A percentile compares a stretch with the other conserved stretches of the same genome.
These are phyloP conservation scores for Calocybe cyanea DNA, from an alignment of 768 basidiomycete species.

Conservation along the genomic window DNA sequence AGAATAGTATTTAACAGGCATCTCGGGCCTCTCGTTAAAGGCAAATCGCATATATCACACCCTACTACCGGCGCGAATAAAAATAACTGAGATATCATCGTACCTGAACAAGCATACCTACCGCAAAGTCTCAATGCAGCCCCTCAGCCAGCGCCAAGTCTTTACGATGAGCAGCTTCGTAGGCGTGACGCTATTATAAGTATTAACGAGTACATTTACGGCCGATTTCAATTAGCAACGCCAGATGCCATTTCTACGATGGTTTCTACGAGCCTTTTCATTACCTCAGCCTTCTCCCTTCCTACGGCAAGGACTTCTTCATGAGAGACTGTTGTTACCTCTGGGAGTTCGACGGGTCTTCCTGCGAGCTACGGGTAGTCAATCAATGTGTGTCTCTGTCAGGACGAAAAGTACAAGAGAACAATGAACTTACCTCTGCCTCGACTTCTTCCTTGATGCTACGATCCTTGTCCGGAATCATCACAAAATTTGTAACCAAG, in stretches of 20 bases:
- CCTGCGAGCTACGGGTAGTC: conserved; percentile 53
- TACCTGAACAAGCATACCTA: too few relatives aligned
- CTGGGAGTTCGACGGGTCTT: conserved; percentile 36
- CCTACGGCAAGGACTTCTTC: conserved; percentile 73
- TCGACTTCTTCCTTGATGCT: conserved; percentile 73
- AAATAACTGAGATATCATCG: too few relatives aligned
- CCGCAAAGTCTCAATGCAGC: too few relatives aligned
- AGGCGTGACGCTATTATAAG: too few relatives aligned
- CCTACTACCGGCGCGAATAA: too few relatives aligned
- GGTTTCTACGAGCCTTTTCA: conserved; percentile 66
- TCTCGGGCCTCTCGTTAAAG: too few relatives aligned
- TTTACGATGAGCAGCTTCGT: too few relatives aligned
- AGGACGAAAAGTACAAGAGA: background rate
- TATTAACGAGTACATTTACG: background rate
- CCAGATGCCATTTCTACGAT: conserved; percentile 42
- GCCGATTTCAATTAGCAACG: conserved; percentile 7
- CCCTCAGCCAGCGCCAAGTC: too few relatives aligned
- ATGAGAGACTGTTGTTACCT: conserved; percentile 59
- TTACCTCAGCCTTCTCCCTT: conserved; percentile 62
- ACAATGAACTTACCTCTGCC: conserved; percentile 58
- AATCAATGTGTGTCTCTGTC: background rate
- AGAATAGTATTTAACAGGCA: too few relatives aligned
- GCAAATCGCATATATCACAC: too few relatives aligned
- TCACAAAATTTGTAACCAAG: conserved; percentile 83
- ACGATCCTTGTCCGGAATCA: conserved; percentile 62